These are phyloP conservation scores for Bretschneidera sinensis DNA, from an alignment of 345 rosid species.

Conservation along the genomic window DNA sequence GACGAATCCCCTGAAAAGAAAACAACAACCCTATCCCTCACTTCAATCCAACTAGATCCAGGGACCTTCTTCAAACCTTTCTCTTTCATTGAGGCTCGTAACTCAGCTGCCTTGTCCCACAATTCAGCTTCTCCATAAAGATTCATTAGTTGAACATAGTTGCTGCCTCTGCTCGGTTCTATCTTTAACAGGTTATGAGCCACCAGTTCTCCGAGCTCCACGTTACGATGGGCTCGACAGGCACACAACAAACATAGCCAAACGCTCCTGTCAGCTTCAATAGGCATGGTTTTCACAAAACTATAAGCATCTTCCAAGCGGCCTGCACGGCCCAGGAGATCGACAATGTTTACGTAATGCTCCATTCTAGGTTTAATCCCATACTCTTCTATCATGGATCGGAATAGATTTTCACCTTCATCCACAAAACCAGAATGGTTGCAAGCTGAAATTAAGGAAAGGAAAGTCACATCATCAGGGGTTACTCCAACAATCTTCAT, in stretches of 20 bases:
- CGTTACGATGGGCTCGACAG: slow-evolving; percentile 45
- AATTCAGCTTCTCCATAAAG: slow-evolving; percentile 61
- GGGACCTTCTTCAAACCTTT: slow-evolving; percentile 64
- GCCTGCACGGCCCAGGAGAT: slow-evolving; percentile 78
- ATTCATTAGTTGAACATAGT: slow-evolving; percentile 58
- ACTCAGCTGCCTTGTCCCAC: slow-evolving; percentile 51
- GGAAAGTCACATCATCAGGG: slow-evolving; percentile 69
- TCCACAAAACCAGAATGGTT: slow-evolving; percentile 70
- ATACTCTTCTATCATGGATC: slow-evolving; percentile 45
- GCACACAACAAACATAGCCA: slow-evolving; percentile 75
- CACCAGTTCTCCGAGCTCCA: slow-evolving; percentile 62
- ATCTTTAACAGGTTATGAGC: slow-evolving; percentile 45
- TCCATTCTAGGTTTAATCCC: slow-evolving; percentile 51
- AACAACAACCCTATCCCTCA: slow-evolving; percentile 33
- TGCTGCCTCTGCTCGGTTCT: slow-evolving; percentile 57
- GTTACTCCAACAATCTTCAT: slow-evolving; percentile 47
- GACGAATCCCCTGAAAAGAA: slow-evolving; percentile 63
- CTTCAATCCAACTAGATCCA: slow-evolving; percentile 82
- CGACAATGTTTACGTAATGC: slow-evolving; percentile 66
- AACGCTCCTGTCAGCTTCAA: slow-evolving; percentile 50
- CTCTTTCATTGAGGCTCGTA: slow-evolving; percentile 55
- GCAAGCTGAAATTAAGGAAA: slow-evolving; percentile 69
- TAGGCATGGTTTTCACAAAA: slow-evolving; percentile 49
- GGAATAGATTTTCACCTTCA: slow-evolving; percentile 51
- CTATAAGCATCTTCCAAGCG: slow-evolving; percentile 51